Evolutionary conservation across 768 basidiomycete genomes (phyloP).

Genomic region (Russula earlei): DNA sequence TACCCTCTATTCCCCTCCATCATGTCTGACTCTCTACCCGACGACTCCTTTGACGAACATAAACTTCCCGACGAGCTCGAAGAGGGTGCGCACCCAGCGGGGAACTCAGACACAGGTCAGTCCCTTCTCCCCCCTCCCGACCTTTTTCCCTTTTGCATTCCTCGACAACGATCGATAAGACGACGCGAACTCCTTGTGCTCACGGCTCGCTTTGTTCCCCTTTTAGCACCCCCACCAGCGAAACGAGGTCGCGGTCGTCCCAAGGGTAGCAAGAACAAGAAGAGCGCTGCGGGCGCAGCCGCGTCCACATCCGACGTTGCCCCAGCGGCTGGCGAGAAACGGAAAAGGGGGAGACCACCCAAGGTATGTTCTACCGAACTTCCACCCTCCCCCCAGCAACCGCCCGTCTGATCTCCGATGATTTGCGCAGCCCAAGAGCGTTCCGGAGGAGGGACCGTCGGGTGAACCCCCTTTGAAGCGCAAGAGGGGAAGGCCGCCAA

Average conservation of each 20-base stretch:
- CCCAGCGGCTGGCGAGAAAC: conserved; percentile 30
- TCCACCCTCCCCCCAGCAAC: neutral
- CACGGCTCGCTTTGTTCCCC: conserved; percentile 25
- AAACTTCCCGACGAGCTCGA: conserved; percentile 53
- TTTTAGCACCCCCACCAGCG: conserved; percentile 30
- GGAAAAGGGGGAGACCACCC: conserved; percentile 42
- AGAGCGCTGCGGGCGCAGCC: conserved; percentile 30
- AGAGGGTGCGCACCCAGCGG: conserved; percentile 37
- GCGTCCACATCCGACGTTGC: conserved; percentile 23
- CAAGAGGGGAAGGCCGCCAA: conserved; percentile 68
- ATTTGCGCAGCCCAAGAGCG: conserved; percentile 27
- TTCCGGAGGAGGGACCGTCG: conserved; percentile 35
- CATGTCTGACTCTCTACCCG: conserved; percentile 58
- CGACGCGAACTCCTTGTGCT: conserved; percentile 17
- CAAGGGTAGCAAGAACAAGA: conserved; percentile 78
- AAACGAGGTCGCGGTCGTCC: conserved; percentile 87
- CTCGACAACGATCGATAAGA: conserved; percentile 19
- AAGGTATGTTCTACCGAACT: conserved; percentile 30
- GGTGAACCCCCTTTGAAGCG: conserved; percentile 39
- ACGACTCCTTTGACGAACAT: conserved; percentile 44
- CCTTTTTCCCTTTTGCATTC: neutral
- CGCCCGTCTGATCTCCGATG: conserved; percentile 1
- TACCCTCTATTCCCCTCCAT: conserved; percentile 22
- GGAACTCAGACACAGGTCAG: conserved; percentile 26
- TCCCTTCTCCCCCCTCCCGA: conserved; percentile 6